Base-by-base conservation (phyloP, 2,329 filamentous ascomycete genomes). In the Scleromitrula shiraiana region DNA sequence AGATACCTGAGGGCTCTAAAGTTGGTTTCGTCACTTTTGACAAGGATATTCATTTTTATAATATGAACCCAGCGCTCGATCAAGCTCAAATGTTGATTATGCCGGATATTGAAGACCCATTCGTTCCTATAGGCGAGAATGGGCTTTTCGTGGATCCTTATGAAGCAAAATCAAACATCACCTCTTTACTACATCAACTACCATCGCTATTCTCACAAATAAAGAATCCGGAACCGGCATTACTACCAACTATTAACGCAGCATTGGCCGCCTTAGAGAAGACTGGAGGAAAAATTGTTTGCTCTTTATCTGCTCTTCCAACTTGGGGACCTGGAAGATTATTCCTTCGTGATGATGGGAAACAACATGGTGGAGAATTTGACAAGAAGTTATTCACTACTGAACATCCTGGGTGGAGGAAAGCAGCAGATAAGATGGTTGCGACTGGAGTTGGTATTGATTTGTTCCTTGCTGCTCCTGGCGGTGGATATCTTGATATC, bases 61-160 rank as follows among this genome's bases (percentile, higher is more conserved):
- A 97, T 62, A 81, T 95, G 59, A 88, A 83, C 61, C 68, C 88
- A 30, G 76, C 76, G 33, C 72, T 96, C 35, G 84, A 93, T 47
- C 82, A 89, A 68, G 88, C 93, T 8, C 93, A 98, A 64, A 96
- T 98, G 88, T 80, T 98, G 73, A 90, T 98, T 42, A 95, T 98
- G 88, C 87, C 93, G 3, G 93, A 98, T 63, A 77, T 98, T 41
- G 90, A 97, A 60, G 93, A 98, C 57, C 93, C 93, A 0, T 98
- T 98, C 64, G 82, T 97, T 14, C 90, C 93, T 2, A 73, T 98
- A 15, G 88, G 86, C 54, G 86, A 95, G n/a, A n/a, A n/a, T 50
- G 90, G 91, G 14, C 74, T 98, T 8, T 97, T 97, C 65, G 91
- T 97, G 14, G 91, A 98, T 65, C 89, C 93, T 2, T 83, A 89